Percentiles rank a stretch among this genome's conserved stretches.
These are phyloP conservation scores for Lactifluus rugatus DNA, from an alignment of 768 basidiomycete genomes.

Conservation along the genomic window DNA sequence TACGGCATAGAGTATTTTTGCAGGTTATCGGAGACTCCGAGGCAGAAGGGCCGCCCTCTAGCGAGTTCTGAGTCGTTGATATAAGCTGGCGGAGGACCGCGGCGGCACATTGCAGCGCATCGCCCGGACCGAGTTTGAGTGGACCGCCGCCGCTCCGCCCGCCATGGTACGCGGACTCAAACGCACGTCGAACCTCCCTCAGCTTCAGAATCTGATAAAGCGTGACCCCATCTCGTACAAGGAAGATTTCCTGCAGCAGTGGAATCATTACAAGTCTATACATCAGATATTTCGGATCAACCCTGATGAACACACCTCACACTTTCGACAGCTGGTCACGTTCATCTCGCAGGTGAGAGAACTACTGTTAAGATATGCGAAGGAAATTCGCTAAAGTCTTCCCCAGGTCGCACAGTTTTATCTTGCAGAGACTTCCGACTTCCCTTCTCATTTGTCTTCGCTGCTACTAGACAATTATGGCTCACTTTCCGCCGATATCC, in stretches of 20 bases:
- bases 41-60: too few relatives aligned
- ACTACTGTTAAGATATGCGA: not conserved
- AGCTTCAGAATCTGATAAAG: conserved; percentile 95
- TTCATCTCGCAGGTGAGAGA: conserved; percentile 75
- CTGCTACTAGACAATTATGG: conserved; percentile 75
- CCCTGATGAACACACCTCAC: conserved; percentile 75
- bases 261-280: conserved; percentile 87
- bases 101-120: too few relatives aligned
- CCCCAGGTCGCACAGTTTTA: conserved; percentile 82
- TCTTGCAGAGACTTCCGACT: conserved; percentile 79
- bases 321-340: conserved; percentile 78
- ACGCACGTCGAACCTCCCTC: conserved; percentile 83
- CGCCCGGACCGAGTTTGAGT: not conserved
- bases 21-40: too few relatives aligned
- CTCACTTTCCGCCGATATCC: conserved; percentile 65
- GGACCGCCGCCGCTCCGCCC: not conserved
- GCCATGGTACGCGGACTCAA: conserved; percentile 59
- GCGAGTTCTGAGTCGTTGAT: too few relatives aligned
- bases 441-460: conserved; percentile 69
- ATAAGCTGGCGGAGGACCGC: too few relatives aligned
- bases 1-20: too few relatives aligned
- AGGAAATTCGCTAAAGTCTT: not conserved
- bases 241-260: conserved; percentile 95
- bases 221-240: conserved; percentile 82
- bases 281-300: conserved; percentile 75